These are phyloP conservation scores for Epichloe gansuensis DNA, from an alignment of 2,329 filamentous ascomycete genomes.

Conservation along the genomic window DNA sequence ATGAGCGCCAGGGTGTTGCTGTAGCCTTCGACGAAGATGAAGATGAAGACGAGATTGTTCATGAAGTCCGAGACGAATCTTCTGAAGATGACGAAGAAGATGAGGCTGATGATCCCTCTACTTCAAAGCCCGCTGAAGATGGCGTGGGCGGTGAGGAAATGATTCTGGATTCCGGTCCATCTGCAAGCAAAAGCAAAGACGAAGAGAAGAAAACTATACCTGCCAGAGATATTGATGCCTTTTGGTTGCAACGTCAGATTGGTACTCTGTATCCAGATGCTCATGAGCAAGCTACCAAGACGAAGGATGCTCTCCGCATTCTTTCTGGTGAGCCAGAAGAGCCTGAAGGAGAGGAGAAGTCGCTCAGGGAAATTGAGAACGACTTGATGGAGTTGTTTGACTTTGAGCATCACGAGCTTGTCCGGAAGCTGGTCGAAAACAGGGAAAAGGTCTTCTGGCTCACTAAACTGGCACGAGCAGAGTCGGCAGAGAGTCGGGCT, in stretches of 20 bases:
- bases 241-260: slow-evolving; percentile 91
- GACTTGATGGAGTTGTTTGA: slow-evolving; percentile 98
- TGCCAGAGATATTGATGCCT: slow-evolving; percentile 88
- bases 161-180: slow-evolving; percentile 58
- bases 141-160: slow-evolving; percentile 63
- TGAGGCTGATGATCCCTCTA: slow-evolving; percentile 25
- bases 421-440: slow-evolving; percentile 82
- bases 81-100: slow-evolving; percentile 67
- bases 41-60: slow-evolving; percentile 60
- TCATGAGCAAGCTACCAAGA: slow-evolving; percentile 88
- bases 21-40: slow-evolving; percentile 96
- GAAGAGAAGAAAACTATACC: slow-evolving; percentile 53
- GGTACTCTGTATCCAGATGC: slow-evolving; percentile 80
- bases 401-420: slow-evolving; percentile 88
- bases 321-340: slow-evolving; percentile 63
- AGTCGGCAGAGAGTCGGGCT: slow-evolving; percentile 61
- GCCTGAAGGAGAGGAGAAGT: slow-evolving; percentile 64
- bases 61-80: slow-evolving; percentile 79
- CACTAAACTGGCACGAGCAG: slow-evolving; percentile 71
- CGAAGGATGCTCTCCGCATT: slow-evolving; percentile 68
- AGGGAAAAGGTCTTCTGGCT: slow-evolving; percentile 93
- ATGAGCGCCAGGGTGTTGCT: slow-evolving; percentile 90
- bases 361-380: slow-evolving; percentile 88
- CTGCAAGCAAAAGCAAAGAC: slow-evolving; percentile 32
- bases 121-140: slow-evolving; percentile 22